Evolutionary conservation across 805 yeast species (phyloP), one percentile per base, ranked within the genome.

Genomic region (Candida manassasensis): DNA sequence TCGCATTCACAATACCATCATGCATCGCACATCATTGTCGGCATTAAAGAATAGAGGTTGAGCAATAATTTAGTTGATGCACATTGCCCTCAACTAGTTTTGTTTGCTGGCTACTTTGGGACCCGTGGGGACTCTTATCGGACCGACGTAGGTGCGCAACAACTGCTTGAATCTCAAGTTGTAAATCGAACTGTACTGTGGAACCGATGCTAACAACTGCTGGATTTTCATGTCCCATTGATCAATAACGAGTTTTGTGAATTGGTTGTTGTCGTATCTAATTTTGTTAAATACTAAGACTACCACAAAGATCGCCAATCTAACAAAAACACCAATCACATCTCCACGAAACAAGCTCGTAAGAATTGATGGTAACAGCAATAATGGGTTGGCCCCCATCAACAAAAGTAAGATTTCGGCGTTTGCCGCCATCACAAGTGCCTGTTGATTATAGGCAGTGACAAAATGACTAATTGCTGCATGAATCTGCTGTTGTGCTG

Each of bases 221-320:
- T 63, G 69, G 13, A 70, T 49, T 41, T 57, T 62, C 37, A 53
- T 46, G 39, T 78, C 74, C 45, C 71, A 69, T 35, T 69, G 70
- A 10, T 59, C 57, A 29, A 79, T 55, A 6, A 79, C 55, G 6
- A 59, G 40, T 38, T 53, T 53, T 13, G 68, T 55, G 42, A 53
- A 60, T 40, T 48, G 51, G 38, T 55, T 63, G 8, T 48, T 42
- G 37, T 58, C 61, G 44, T 43, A 62, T 39, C 71, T 54, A 37
- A 63, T 53, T 39, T 61, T 63, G 37, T 60, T 42, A 30, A 66
- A 66, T 5, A 51, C 60, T 19, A 57, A 46, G 8, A 62, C 45
- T 4, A 50, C 29, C 1, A 40, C 52, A 19, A 57, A 50, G 0
- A 77, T 62, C 2, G 63, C 12, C 1, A 73, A 19, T 6, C 60